These are phyloP conservation scores for Globisporangium orthogonon DNA, from an alignment of 352 stramenopile species.

Conservation along the genomic window DNA sequence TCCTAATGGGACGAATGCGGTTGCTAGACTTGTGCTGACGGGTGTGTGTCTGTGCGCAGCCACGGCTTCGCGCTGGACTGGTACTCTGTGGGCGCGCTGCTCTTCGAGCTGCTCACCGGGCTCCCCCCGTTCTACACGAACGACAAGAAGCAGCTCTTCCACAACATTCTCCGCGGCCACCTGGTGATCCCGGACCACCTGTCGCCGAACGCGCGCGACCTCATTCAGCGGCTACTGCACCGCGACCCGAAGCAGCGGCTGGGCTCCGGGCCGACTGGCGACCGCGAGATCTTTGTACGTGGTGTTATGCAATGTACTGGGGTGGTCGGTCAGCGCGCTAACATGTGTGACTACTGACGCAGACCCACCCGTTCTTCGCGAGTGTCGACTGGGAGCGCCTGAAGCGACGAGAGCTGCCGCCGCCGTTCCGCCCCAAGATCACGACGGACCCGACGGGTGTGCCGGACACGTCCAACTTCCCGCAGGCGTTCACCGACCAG, in stretches of 20 bases:
- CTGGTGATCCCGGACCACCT: conserved; percentile 78
- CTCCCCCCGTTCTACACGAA: conserved; percentile 86
- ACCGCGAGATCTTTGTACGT: conserved; percentile 81
- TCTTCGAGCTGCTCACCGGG: conserved; percentile 80
- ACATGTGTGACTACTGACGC: neutral
- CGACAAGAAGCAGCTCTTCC: conserved; percentile 88
- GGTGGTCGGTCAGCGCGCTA: neutral
- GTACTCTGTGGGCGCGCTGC: conserved; percentile 75
- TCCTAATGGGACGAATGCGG: neutral
- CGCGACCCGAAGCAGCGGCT: conserved; percentile 79
- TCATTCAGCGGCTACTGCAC: conserved; percentile 75
- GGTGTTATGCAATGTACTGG: neutral
- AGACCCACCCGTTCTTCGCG: conserved; percentile 78
- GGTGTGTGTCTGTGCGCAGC: conserved; percentile 4
- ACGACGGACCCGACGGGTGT: conserved; percentile 58
- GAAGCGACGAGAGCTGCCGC: conserved; percentile 66
- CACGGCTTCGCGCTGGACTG: conserved; percentile 83
- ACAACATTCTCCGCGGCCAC: conserved; percentile 84
- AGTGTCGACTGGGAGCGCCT: conserved; percentile 84
- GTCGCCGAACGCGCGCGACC: conserved; percentile 61
- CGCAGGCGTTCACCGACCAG: conserved; percentile 79
- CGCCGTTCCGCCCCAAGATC: conserved; percentile 85
- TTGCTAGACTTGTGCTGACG: neutral
- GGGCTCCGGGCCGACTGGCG: conserved; percentile 60
- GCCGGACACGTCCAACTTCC: conserved; percentile 84